Evolutionary conservation across 768 basidiomycete genomes (phyloP).

Genomic region (Ephemerocybe angulata): DNA sequence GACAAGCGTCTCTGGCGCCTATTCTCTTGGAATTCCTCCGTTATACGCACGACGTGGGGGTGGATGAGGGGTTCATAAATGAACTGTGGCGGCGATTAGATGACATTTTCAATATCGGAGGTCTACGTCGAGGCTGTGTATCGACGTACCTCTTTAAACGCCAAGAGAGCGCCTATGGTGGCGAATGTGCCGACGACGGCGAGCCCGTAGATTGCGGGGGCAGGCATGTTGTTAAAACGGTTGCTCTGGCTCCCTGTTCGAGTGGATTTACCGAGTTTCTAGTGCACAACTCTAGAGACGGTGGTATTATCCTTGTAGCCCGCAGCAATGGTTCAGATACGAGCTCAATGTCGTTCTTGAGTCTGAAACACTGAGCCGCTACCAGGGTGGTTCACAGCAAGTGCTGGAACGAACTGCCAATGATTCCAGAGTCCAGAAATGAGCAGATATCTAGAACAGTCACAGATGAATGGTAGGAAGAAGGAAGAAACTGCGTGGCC

Average conservation of each 20-base stretch:
- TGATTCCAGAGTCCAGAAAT: too few species aligned
- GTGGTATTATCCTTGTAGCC: too few species aligned
- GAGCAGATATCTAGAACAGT: too few species aligned
- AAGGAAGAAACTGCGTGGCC: too few species aligned
- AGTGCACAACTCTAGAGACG: background rate
- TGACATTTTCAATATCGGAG: conserved; percentile 1
- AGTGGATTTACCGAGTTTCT: background rate
- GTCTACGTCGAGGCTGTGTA: background rate
- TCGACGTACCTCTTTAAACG: conserved; percentile 58
- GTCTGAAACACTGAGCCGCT: too few species aligned
- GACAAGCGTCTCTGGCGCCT: conserved; percentile 26
- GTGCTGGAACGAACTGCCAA: too few species aligned
- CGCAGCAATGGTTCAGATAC: too few species aligned
- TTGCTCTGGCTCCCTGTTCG: background rate
- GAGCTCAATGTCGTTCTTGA: too few species aligned
- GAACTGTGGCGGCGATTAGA: too few species aligned
- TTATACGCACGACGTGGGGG: conserved; percentile 52
- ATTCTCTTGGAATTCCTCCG: conserved; percentile 34
- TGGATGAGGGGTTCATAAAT: conserved; percentile 71
- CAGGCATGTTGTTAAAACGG: conserved; percentile 29
- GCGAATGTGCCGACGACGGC: conserved; percentile 40
- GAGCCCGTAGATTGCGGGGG: conserved; percentile 44
- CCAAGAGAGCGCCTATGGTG: conserved; percentile 46
- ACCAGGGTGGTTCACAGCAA: too few species aligned
- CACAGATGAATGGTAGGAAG: too few species aligned